Conservation (phyloP, 2,329 filamentous ascomycete species). For the Pseudocercospora vitis region DNA sequence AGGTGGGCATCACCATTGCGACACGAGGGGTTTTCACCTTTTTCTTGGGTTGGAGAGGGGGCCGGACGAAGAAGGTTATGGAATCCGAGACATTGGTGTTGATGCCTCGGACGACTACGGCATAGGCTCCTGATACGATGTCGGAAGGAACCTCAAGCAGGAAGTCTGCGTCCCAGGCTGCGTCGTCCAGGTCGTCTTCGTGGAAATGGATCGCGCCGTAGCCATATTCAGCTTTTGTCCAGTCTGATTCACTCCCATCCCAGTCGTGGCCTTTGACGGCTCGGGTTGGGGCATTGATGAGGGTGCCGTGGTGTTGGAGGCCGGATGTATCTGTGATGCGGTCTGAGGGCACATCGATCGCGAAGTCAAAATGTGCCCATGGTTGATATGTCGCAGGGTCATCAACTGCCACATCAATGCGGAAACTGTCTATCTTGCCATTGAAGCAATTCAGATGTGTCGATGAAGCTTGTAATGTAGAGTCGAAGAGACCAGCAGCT, state of each 20-base stretch:
- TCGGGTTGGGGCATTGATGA: conserved; percentile 2
- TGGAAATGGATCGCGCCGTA: conserved; percentile 9
- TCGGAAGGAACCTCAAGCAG: neutral
- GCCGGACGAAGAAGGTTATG: conserved; percentile 9
- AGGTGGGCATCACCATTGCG: conserved; percentile 8
- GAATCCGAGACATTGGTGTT: neutral
- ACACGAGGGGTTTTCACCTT: neutral
- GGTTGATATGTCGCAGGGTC: neutral
- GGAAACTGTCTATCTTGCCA: conserved; percentile 9
- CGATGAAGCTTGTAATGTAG: neutral
- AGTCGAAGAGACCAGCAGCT: neutral
- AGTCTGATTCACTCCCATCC: conserved; percentile 5
- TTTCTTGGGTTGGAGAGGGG: no score
- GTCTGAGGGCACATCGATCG: neutral
- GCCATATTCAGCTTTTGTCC: conserved; percentile 8
- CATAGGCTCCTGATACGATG: conserved; percentile 9
- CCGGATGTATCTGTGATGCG: conserved; percentile 7
- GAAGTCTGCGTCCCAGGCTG: conserved; percentile 5
- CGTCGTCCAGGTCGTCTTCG: conserved; percentile 7
- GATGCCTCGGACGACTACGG: neutral
- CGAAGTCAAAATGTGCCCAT: conserved; percentile 8
- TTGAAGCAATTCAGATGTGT: conserved; percentile 2
- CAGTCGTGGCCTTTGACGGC: conserved; percentile 10
- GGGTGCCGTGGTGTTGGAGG: neutral
- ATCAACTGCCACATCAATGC: neutral